These are phyloP conservation scores for Geopyxis carbonaria DNA, from an alignment of 495 filamentous ascomycete genomes.

Conservation along the genomic window DNA sequence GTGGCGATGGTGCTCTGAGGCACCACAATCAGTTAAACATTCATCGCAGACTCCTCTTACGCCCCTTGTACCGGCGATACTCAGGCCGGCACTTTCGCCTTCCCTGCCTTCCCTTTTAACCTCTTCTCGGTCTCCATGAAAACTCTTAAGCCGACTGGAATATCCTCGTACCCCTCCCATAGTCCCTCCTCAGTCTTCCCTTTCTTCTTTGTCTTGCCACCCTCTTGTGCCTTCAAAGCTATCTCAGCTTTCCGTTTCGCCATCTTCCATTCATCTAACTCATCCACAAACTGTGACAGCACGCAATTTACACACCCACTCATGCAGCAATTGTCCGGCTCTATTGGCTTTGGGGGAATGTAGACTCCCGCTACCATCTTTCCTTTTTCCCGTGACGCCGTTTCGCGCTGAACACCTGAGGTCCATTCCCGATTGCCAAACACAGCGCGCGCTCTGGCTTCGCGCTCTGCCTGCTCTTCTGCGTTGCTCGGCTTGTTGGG, in stretches of 20 bases:
- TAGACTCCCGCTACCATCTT: conserved; percentile 57
- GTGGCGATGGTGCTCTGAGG: no score
- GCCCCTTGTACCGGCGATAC: no score
- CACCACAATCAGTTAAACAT: no score
- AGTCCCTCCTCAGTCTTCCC: conserved; percentile 54
- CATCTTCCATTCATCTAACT: conserved; percentile 71
- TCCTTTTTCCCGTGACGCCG: conserved; percentile 38
- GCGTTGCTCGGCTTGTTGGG: no score
- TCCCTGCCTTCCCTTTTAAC: conserved; percentile 46
- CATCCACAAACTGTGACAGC: conserved; percentile 48
- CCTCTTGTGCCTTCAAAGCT: conserved; percentile 25
- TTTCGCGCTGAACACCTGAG: no score
- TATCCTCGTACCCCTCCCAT: conserved; percentile 35
- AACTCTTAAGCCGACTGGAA: conserved; percentile 85
- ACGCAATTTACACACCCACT: conserved; percentile 95
- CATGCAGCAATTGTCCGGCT: conserved; percentile 99
- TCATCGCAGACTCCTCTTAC: no score
- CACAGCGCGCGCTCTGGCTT: no score
- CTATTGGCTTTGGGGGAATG: conserved; percentile 66
- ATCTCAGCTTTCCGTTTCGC: conserved; percentile 39
- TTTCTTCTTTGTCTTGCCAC: neutral
- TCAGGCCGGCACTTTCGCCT: conserved; percentile 1
- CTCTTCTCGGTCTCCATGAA: conserved; percentile 97
- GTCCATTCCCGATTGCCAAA: no score
- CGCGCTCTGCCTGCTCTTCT: no score